These are phyloP conservation scores for Dothistroma pini DNA, from an alignment of 2,329 filamentous ascomycete species.

Conservation along the genomic window DNA sequence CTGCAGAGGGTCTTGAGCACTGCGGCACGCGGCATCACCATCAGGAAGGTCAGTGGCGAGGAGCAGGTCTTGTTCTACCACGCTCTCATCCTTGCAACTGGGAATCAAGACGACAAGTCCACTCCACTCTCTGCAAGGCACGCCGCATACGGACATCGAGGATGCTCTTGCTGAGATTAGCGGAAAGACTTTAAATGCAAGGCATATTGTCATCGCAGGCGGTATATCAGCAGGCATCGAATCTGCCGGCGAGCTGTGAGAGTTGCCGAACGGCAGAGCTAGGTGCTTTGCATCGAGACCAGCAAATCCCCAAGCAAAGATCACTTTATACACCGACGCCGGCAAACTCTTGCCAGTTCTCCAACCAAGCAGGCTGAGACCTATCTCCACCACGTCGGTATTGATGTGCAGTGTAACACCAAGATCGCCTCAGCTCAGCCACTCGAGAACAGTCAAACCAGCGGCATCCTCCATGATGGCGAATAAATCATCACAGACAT, in stretches of 20 bases:
- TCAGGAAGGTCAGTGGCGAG: conserved; percentile 33
- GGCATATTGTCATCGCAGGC: conserved; percentile 32
- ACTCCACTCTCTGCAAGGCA: conserved; percentile 39
- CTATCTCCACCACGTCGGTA: conserved; percentile 69
- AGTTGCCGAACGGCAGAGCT: conserved; percentile 39
- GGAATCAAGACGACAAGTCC: conserved; percentile 44
- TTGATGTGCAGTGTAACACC: conserved; percentile 71
- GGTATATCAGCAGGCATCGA: conserved; percentile 35
- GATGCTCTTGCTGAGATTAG: conserved; percentile 27
- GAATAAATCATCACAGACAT: conserved; percentile 45
- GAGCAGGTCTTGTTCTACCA: conserved; percentile 42
- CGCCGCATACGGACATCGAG: conserved; percentile 23
- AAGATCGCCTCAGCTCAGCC: conserved; percentile 57
- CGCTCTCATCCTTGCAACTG: conserved; percentile 53
- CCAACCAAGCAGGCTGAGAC: conserved; percentile 37
- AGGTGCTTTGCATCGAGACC: conserved; percentile 37
- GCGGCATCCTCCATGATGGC: conserved; percentile 43
- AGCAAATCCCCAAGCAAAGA: conserved; percentile 36
- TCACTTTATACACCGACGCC: conserved; percentile 43
- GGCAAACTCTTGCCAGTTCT: conserved; percentile 41
- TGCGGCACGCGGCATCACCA: conserved; percentile 47
- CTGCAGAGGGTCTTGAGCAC: conserved; percentile 45
- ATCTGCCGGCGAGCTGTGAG: conserved; percentile 34
- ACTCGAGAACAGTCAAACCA: conserved; percentile 42
- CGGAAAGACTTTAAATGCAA: conserved; percentile 15